Evolutionary conservation across 768 basidiomycete genomes (phyloP).

Genomic region (Termitomyces sp.): DNA sequence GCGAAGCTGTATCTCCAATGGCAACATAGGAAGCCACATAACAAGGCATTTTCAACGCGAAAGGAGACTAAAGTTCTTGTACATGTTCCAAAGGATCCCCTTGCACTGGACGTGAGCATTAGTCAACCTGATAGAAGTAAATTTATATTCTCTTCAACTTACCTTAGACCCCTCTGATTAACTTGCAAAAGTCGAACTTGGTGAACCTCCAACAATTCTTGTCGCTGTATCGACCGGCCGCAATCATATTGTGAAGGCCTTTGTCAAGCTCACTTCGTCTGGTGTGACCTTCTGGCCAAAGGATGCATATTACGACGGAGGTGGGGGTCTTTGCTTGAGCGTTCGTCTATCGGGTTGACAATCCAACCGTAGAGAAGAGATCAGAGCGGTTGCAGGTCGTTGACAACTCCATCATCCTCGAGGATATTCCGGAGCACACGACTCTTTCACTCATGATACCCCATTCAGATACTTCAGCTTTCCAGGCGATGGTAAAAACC

Average conservation of each 20-base stretch:
- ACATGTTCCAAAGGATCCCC: slow-evolving; percentile 55
- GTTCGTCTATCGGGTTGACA: neutral
- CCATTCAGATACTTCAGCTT: slow-evolving; percentile 59
- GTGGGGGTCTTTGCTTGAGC: slow-evolving; percentile 14
- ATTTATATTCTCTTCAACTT: neutral
- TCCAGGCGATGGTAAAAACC: slow-evolving; percentile 51
- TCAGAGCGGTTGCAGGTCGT: slow-evolving; percentile 26
- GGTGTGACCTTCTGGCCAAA: slow-evolving; percentile 45
- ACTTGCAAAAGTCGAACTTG: slow-evolving; percentile 55
- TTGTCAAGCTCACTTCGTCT: slow-evolving; percentile 48
- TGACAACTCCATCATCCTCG: slow-evolving; percentile 40
- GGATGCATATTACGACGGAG: slow-evolving; percentile 35
- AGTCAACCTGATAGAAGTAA: slow-evolving; percentile 48
- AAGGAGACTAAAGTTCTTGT: slow-evolving; percentile 39
- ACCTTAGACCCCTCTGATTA: neutral
- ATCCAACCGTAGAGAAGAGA: slow-evolving; percentile 9
- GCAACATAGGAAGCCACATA: slow-evolving; percentile 37
- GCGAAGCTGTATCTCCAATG: slow-evolving; percentile 65
- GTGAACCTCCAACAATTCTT: slow-evolving; percentile 46
- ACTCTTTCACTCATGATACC: slow-evolving; percentile 51
- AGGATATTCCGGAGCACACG: slow-evolving; percentile 41
- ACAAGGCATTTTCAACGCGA: slow-evolving; percentile 19
- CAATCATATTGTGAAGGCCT: slow-evolving; percentile 53
- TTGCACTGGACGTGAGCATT: slow-evolving; percentile 59
- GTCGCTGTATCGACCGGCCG: slow-evolving; percentile 61